A percentile compares a stretch with the other conserved stretches of the same genome.
Evolutionary conservation across 2,329 filamentous ascomycete species (phyloP).

Genomic region (Ilyonectria sp.): DNA sequence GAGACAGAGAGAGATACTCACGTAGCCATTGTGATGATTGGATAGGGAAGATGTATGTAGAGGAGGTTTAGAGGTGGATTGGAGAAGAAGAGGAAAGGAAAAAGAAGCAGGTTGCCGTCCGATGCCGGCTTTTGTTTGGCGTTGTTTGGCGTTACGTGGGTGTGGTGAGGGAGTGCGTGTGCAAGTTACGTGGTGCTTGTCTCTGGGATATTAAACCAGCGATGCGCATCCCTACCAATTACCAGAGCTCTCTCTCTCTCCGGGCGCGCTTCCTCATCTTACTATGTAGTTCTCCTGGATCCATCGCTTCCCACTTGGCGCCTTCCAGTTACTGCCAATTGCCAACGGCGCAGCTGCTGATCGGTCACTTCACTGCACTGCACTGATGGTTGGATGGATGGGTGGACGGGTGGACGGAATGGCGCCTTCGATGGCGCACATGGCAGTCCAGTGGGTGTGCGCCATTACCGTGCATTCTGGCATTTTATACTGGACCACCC

Average conservation of each 20-base stretch:
- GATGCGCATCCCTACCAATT: slow-evolving; percentile 3
- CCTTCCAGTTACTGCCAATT: not conserved
- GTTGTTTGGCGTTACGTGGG: slow-evolving; percentile 15
- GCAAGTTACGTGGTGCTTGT: slow-evolving; percentile 31
- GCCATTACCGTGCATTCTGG: slow-evolving; percentile 25
- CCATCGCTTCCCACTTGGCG: not conserved
- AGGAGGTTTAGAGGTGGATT: not conserved
- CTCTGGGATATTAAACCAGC: slow-evolving; percentile 25
- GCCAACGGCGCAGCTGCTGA: not conserved
- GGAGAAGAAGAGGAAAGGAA: slow-evolving; percentile 20
- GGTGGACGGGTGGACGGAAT: slow-evolving; percentile 39
- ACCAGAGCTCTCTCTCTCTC: not conserved
- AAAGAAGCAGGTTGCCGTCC: slow-evolving; percentile 7
- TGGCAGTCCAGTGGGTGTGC: slow-evolving; percentile 30
- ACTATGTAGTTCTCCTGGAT: not conserved
- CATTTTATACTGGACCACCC: not conserved
- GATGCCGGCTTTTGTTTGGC: slow-evolving; percentile 31
- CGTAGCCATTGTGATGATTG: slow-evolving; percentile 52
- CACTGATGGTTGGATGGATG: not conserved
- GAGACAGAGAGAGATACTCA: slow-evolving; percentile 40
- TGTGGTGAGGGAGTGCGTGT: slow-evolving; percentile 26
- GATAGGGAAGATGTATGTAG: slow-evolving; percentile 9
- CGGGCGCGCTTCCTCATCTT: too few species aligned
- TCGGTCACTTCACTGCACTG: not conserved
- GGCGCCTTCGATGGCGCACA: slow-evolving; percentile 43